A percentile compares a stretch with the other conserved stretches of the same genome.
phyloP scores from a whole-genome alignment of 805 yeast genomes.

The Lipomyces yamadae region DNA sequence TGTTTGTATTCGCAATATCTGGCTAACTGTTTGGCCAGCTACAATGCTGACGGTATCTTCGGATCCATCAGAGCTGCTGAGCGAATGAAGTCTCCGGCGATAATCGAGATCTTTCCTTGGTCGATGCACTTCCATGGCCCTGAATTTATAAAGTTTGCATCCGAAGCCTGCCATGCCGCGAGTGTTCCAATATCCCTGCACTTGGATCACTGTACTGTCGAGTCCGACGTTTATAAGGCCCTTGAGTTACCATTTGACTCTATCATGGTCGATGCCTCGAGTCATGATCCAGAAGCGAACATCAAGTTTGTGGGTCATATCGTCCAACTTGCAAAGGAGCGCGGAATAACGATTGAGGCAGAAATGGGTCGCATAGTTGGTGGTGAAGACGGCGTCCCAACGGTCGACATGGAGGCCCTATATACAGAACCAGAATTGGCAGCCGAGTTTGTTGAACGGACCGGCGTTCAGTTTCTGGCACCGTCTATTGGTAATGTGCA shows the following conservation, averaged over 20 bases:
- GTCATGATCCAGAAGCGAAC: conserved; percentile 48
- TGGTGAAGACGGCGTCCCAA: conserved; percentile 48
- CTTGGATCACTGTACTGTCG: conserved; percentile 48
- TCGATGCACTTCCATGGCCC: conserved; percentile 47
- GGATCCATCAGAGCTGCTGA: conserved; percentile 49
- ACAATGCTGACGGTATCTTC: conserved; percentile 47
- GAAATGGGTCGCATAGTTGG: conserved; percentile 51
- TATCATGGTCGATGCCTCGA: conserved; percentile 51
- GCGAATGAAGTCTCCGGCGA: conserved; percentile 45
- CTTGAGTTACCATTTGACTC: conserved; percentile 48
- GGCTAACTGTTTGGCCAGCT: conserved; percentile 22
- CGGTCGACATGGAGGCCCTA: conserved; percentile 44
- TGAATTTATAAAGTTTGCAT: conserved; percentile 43
- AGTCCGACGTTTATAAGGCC: conserved; percentile 46
- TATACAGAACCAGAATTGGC: conserved; percentile 48
- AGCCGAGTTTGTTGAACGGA: conserved; percentile 41
- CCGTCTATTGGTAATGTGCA: conserved; percentile 51
- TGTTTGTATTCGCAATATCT: too few relatives aligned
- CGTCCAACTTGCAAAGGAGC: conserved; percentile 43
- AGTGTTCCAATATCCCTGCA: conserved; percentile 49
- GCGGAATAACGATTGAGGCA: conserved; percentile 48
- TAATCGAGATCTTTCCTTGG: conserved; percentile 49
- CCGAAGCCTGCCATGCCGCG: conserved; percentile 43
- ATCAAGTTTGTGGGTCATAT: conserved; percentile 43
- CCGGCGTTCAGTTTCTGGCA: conserved; percentile 48